These are phyloP conservation scores for Colletotrichum agaves DNA, from an alignment of 2,329 filamentous ascomycete species.

Conservation along the genomic window DNA sequence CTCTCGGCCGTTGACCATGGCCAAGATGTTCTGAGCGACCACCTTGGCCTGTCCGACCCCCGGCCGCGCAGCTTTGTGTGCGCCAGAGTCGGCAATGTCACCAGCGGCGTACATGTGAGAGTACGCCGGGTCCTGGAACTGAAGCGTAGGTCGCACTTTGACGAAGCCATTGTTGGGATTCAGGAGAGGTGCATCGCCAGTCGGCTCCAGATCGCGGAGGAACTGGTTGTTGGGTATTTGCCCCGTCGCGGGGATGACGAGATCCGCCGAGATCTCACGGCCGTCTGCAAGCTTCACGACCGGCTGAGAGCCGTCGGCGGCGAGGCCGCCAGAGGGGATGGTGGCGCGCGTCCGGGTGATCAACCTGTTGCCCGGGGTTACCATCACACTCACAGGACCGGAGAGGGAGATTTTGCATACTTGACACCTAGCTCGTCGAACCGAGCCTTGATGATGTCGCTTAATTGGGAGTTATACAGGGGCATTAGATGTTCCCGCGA, in stretches of 20 bases:
- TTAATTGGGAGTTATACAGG: slow-evolving; percentile 24
- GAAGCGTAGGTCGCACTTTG: slow-evolving; percentile 56
- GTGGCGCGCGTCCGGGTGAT: slow-evolving; percentile 14
- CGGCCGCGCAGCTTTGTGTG: slow-evolving; percentile 55
- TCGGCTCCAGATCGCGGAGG: slow-evolving; percentile 1
- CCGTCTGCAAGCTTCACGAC: slow-evolving; percentile 6
- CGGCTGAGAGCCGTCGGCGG: background rate
- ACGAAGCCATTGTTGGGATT: slow-evolving; percentile 42
- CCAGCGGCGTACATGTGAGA: slow-evolving; percentile 60
- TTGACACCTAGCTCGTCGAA: slow-evolving; percentile 10
- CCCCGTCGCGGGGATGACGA: slow-evolving; percentile 23
- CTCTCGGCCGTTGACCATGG: slow-evolving; percentile 47
- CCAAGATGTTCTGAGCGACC: slow-evolving; percentile 57
- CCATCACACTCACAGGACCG: rapidly evolving
- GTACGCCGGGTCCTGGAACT: slow-evolving; percentile 46
- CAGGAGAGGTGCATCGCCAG: background rate
- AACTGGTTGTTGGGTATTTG: slow-evolving; percentile 22
- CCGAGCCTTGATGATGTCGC: slow-evolving; percentile 20
- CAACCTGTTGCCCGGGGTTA: background rate
- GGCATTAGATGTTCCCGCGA: slow-evolving; percentile 55
- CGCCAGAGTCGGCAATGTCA: slow-evolving; percentile 60
- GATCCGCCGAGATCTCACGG: slow-evolving; percentile 10
- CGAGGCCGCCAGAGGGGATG: background rate
- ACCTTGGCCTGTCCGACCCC: slow-evolving; percentile 55
- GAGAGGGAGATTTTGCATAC: background rate